Base-by-base conservation (phyloP, 305 asterid genomes). In the Fraxinus ornus region DNA sequence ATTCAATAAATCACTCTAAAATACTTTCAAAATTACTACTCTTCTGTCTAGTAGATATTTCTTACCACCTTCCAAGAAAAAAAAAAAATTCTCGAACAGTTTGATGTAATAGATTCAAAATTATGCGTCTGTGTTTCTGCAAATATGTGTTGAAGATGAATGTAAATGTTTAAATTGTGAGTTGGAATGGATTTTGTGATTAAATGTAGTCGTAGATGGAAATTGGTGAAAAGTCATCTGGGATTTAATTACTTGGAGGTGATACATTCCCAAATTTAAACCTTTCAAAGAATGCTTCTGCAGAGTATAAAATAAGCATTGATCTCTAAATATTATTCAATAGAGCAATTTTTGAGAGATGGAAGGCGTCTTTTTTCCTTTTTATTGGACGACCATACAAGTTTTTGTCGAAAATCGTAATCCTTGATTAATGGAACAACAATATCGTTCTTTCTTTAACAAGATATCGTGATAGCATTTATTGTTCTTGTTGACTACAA, bases 91-190 rank as follows among this genome's bases (percentile, higher is more conserved):
- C 57, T 39, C 47, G 47, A 39, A 39, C 47, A 7, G 10, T 55
- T n/a, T n/a, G 66, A 55, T 55, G 9, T 55, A 15, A 49, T 49
- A 5, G 3, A 55, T n/a, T 52, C 26, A n/a, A 55, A 55, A n/a
- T 55, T 55, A n/a, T 55, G 66, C 24, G 24, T 55, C 21, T 2
- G 24, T n/a, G 66, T 55, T 55, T 5, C 66, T n/a, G 9, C 64
- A 78, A 78, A 33, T 8, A 32, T 4, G 12, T 32, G 66, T 15
- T 57, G 35, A 78, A 55, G 6, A 19, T 57, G 57, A 60, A 55
- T 78, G 24, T 12, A n/a, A 57, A 57, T 32, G 22, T 77, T 39
- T 76, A 19, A 80, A 33, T 62, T 83, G 37, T 66, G 49, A 30
- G 7, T 2, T 73, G 77, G 24, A 32, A 73, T n/a, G 36, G 22